Base-by-base conservation (phyloP, 164 flowering plant genomes). In the Nymphaea colorata region DNA sequence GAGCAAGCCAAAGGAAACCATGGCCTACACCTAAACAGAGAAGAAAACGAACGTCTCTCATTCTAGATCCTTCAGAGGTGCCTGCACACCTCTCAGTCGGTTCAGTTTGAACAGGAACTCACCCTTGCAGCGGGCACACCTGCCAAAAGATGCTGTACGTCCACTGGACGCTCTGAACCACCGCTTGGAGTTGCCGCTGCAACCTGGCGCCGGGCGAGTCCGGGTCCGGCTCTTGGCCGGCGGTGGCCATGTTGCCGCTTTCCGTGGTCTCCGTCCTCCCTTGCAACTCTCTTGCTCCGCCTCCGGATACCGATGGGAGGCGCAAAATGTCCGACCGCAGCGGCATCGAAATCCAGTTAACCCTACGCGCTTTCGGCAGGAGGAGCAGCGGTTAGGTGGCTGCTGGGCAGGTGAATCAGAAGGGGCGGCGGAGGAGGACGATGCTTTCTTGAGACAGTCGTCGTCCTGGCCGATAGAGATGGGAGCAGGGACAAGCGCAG, bases 131-230 rank as follows among this genome's bases (percentile, higher is more conserved):
- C 0, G 95, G 93, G 70, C 87, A 85, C 10, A 90, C 36, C 77
- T 87, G 86, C 99, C 97, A 90, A 74, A 86, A 91, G 78, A 94
- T 82, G 75, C 91, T 83, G 73, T 91, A 91, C 16, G 98, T 90
- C 96, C 97, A 90, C 25, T 84, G 85, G 68, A 88, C 85, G 0
- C 90, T 71, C 74, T 91, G 95, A 67, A 88, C 99, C 3, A 96
- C 84, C 14, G 85, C 70, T 78, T 94, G 95, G 66, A 94, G 65
- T 91, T 83, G 85, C 55, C 66, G 76, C 60, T 86, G 97, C 72
- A 75, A 64, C 77, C 64, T 3, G 77, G 77, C 66, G 84, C 77
- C 12, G 75, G 75, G 36, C 5, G 55, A 47, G 6, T 7, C 12
- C 12, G 80, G 81, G 86, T 81, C 77, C 43, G 42, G 25, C 18